These are phyloP conservation scores for Phlyctochytrium arcticum DNA, from an alignment of 192 early-diverging fungal species.

Conservation along the genomic window DNA sequence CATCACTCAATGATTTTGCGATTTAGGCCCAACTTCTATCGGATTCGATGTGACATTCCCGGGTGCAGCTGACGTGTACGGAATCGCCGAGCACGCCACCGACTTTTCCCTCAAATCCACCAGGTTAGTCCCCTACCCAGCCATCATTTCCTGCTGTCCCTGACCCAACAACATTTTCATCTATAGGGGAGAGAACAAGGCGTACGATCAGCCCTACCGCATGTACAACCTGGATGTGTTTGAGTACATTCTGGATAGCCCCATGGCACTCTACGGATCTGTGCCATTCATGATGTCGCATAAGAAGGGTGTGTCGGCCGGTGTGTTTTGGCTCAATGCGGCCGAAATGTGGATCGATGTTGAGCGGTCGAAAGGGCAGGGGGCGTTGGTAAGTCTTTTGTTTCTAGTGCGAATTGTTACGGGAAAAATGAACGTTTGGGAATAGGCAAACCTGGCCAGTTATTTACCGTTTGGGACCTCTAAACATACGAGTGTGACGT, in stretches of 20 bases:
- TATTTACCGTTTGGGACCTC: constrained; percentile 13
- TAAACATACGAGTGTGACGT: constrained; percentile 13
- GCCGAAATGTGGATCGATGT: constrained; percentile 99
- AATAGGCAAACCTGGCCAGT: constrained; percentile 12
- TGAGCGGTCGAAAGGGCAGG: constrained; percentile 55
- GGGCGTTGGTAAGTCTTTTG: constrained; percentile 24
- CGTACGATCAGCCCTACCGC: constrained; percentile 89
- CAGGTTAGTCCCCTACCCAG: constrained; percentile 36
- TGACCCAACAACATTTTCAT: neutral
- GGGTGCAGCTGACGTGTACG: constrained; percentile 84
- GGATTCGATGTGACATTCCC: constrained; percentile 90
- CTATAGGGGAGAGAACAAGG: constrained; percentile 52
- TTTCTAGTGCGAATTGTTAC: neutral
- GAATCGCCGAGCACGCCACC: constrained; percentile 92
- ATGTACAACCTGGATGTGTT: constrained; percentile 98
- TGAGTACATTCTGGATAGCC: constrained; percentile 91
- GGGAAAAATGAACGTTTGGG: neutral
- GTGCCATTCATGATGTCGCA: constrained; percentile 95
- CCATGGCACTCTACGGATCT: constrained; percentile 96
- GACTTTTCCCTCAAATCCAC: constrained; percentile 87
- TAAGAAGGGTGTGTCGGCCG: constrained; percentile 64
- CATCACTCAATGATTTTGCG: neutral
- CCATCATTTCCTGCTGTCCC: neutral
- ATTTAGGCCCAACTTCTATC: constrained; percentile 82
- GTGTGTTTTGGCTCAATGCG: constrained; percentile 87